Percentiles rank a stretch among this genome's conserved stretches.
Evolutionary conservation across 2,329 filamentous ascomycete genomes (phyloP).

Genomic region (Aspergillus pseudoglaucus): DNA sequence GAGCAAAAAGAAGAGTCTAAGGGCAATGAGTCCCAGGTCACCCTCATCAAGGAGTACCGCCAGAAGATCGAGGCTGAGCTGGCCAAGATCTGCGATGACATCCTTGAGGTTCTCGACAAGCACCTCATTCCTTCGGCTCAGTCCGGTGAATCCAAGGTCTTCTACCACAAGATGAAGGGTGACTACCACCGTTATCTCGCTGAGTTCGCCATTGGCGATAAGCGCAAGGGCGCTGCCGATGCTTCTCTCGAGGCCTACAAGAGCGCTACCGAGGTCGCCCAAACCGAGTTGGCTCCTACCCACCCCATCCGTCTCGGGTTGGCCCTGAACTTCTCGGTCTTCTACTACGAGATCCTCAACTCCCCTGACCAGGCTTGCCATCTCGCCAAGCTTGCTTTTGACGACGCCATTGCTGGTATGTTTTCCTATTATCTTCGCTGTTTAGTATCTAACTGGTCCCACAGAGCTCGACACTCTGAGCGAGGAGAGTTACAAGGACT

Average conservation of each 20-base stretch:
- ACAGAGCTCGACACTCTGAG: constrained; percentile 90
- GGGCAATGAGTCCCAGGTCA: constrained; percentile 86
- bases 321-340: constrained; percentile 94
- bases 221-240: constrained; percentile 90
- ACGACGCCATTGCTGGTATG: constrained; percentile 85
- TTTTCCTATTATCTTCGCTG: constrained; percentile 15
- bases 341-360: constrained; percentile 99
- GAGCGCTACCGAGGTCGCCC: constrained; percentile 80
- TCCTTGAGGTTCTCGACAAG: constrained; percentile 88
- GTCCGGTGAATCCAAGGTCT: constrained; percentile 97
- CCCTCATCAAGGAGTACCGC: constrained; percentile 94
- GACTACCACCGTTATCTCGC: constrained; percentile 99
- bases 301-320: constrained; percentile 91
- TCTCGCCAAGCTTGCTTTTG: constrained; percentile 90
- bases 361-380: constrained; percentile 97
- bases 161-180: constrained; percentile 99
- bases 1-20: constrained; percentile 99
- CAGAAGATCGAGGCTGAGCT: constrained; percentile 97
- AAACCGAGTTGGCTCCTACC: constrained; percentile 81
- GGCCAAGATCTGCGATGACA: constrained; percentile 95
- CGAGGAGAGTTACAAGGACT: constrained; percentile 99
- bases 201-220: constrained; percentile 90
- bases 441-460: not conserved
- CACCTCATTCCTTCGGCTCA: constrained; percentile 91
- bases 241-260: constrained; percentile 97